Percentiles rank a stretch among this genome's conserved stretches.
phyloP scores from a whole-genome alignment of 257 asterid species.

The Ocimum tenuiflorum region DNA sequence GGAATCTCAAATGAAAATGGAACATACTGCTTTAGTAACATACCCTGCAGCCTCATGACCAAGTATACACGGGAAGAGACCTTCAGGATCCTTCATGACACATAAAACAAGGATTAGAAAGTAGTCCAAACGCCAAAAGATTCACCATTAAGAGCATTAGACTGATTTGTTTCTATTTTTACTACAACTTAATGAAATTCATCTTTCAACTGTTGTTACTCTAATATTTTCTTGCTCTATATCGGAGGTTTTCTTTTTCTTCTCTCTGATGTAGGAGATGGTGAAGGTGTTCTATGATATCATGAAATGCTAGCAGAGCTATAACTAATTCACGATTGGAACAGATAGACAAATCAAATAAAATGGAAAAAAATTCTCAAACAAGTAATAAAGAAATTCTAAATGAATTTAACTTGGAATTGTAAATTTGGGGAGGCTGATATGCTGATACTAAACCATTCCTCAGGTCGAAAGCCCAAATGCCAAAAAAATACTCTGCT shows the following conservation, averaged over 20 bases:
- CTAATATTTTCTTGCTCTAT: background rate
- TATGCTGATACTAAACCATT: background rate
- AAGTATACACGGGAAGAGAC: conserved; percentile 95
- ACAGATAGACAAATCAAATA: background rate
- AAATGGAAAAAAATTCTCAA: background rate
- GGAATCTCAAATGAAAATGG: background rate
- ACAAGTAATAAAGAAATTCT: background rate
- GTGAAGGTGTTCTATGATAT: background rate
- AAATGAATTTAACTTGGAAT: too few relatives aligned
- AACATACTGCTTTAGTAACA: background rate
- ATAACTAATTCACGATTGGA: too few relatives aligned
- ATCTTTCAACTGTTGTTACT: background rate
- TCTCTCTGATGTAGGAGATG: background rate
- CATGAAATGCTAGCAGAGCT: too few relatives aligned
- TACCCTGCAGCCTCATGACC: conserved; percentile 99
- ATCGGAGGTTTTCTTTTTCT: background rate
- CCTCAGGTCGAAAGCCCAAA: too few relatives aligned
- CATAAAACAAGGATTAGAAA: background rate
- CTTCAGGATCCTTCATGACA: conserved; percentile 86
- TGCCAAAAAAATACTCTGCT: too few relatives aligned
- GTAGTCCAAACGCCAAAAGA: background rate
- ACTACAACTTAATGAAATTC: background rate
- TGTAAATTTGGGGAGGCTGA: background rate
- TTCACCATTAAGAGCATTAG: background rate
- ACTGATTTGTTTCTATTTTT: background rate